Evolutionary conservation across 495 filamentous ascomycete species (phyloP).

Genomic region (Xanthoparmelia taractica): DNA sequence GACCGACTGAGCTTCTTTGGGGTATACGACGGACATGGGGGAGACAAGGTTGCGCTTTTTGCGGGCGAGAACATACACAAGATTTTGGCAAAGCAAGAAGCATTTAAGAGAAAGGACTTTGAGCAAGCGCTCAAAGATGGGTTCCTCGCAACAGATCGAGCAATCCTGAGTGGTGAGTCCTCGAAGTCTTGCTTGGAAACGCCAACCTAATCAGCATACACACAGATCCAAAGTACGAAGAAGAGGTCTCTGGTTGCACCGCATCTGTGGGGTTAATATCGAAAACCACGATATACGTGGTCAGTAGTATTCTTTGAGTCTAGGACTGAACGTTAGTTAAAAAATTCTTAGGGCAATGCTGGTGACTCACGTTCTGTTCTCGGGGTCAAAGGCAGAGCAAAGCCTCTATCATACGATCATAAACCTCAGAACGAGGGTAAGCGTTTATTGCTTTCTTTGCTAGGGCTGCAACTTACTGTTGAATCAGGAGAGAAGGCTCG

Average conservation of each 20-base stretch:
- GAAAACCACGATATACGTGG: constrained; percentile 87
- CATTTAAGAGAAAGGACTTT: constrained; percentile 83
- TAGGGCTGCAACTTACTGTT: constrained; percentile 14
- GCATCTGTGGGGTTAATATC: constrained; percentile 84
- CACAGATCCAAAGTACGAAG: constrained; percentile 88
- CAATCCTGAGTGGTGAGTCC: constrained; percentile 80
- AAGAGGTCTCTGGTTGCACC: constrained; percentile 96
- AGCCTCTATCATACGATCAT: constrained; percentile 95
- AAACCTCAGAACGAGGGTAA: constrained; percentile 97
- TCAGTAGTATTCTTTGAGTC: constrained; percentile 42
- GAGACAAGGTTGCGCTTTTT: constrained; percentile 90
- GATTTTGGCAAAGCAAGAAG: constrained; percentile 87
- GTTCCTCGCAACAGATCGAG: constrained; percentile 90
- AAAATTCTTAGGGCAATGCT: constrained; percentile 72
- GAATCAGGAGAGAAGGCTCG: constrained; percentile 82
- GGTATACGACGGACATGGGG: constrained; percentile 96
- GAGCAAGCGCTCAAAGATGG: constrained; percentile 96
- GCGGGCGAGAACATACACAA: constrained; percentile 88
- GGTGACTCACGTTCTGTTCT: constrained; percentile 92
- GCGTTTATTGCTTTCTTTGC: constrained; percentile 20
- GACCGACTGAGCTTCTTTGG: constrained; percentile 88
- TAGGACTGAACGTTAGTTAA: constrained; percentile 24
- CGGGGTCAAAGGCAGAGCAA: constrained; percentile 91
- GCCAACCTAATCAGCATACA: constrained; percentile 20
- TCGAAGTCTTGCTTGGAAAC: constrained; percentile 15